Evolutionary conservation across 2,329 filamentous ascomycete species (phyloP), one percentile per base, ranked within the genome.

Genomic region (Hypoxylon sp.): DNA sequence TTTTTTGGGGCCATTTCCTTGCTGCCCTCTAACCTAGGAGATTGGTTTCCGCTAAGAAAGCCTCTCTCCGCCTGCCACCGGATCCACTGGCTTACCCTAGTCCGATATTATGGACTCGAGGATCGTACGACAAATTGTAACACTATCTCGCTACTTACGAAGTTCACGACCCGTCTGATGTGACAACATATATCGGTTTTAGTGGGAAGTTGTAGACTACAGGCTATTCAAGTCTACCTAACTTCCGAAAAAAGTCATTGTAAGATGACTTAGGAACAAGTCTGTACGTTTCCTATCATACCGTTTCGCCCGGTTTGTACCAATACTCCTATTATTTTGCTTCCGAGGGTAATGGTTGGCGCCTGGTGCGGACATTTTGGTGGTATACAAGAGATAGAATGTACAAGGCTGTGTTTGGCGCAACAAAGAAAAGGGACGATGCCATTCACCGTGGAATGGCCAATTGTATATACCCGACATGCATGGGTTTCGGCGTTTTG

Each of bases 401-500:
- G 62, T 57, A 60, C 48, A 67, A 31, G 59, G 58, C 56, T 63
- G 52, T 55, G 26, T 55, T 60, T 55, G 68, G 67, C 67, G 39
- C 31, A 42, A 57, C 14, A 47, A 61, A 57, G 56, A 60, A 61
- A 33, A 61, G 26, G 60, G 54, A 11, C 17, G 62, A 33, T 58
- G 63, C 53, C 64, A 52, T 68, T 52, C 22, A 61, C 55, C 61
- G 14, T 48, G 57, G 47, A 47, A 62, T 44, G 44, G 51, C 35
- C 29, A 62, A 60, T 70, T 73, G 70, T 72, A 72, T 73, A 73
- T 72, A 72, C 66, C 66, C 59, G 59, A 22, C 53, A 63, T 68
- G 70, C 67, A 73, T 71, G 65, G 60, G 67, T 55, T 56, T 31
- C 33, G 71, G 71, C 68, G 70, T 71, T 73, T 44, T 26, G 63